Percentiles rank a stretch among this genome's conserved stretches.
Evolutionary conservation across 345 rosid genomes (phyloP).

Genomic region (Camelina hispida): DNA sequence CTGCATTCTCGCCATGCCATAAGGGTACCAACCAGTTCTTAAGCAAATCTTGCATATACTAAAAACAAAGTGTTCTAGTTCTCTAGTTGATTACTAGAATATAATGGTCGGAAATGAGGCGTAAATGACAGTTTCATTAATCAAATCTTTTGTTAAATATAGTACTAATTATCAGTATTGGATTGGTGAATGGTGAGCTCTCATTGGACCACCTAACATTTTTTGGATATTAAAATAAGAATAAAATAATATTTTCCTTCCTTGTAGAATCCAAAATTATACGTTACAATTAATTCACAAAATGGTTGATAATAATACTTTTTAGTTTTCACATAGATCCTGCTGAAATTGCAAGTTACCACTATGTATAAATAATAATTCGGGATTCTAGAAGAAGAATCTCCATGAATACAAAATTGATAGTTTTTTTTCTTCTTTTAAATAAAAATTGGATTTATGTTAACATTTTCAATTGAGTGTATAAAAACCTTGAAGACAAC

Average conservation of each 20-base stretch:
- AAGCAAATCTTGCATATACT: background rate
- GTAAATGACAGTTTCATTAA: constrained; percentile 3
- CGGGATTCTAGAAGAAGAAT: constrained; percentile 37
- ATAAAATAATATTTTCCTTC: constrained; percentile 25
- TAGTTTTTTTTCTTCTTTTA: background rate
- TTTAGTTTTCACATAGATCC: constrained; percentile 34
- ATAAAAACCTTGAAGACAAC: constrained; percentile 39
- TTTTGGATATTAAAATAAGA: constrained; percentile 14
- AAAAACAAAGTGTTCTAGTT: constrained; percentile 4
- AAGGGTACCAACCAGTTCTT: background rate
- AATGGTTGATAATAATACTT: constrained; percentile 33
- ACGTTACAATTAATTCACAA: constrained; percentile 43
- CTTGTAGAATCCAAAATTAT: constrained; percentile 38
- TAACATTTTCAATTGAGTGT: constrained; percentile 15
- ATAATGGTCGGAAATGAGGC: constrained; percentile 15
- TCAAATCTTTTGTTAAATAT: background rate
- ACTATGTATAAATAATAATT: constrained; percentile 25
- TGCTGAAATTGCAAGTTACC: constrained; percentile 46
- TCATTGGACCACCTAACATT: constrained; percentile 44
- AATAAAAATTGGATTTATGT: constrained; percentile 3
- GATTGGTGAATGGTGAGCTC: constrained; percentile 44
- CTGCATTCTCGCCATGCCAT: background rate
- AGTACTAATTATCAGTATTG: background rate
- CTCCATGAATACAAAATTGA: constrained; percentile 5
- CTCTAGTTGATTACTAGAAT: constrained; percentile 11